Evolutionary conservation across 352 stramenopile species (phyloP), one percentile per base, ranked within the genome.

Genomic region (Pythium rhizo-oryzae): DNA sequence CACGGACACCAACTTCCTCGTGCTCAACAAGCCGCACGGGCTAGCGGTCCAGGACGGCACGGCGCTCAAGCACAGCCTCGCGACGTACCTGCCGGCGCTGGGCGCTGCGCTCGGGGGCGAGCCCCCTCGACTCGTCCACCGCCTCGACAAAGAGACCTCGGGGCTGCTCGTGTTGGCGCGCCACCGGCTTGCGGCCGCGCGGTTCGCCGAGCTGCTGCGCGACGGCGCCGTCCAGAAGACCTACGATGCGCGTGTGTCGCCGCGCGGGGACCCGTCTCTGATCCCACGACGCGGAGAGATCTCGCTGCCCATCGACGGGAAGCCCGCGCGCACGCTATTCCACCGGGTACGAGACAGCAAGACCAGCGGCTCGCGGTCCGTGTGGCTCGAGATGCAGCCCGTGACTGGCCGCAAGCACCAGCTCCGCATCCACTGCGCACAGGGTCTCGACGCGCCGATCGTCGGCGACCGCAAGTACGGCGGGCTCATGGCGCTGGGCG

Each of bases 111-210:
- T 85, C 19, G 44, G 65, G 0, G 33, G 54, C 2, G 65, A 81
- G 21, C 46, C 79, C 33, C 67, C 81, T 8, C 75, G 73, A 23
- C 49, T 91, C 28, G 85, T 93, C 25, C 85, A 93, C 75, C 82
- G 85, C 18, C 73, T 93, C 47, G 85, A 93, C 56, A 90, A 86
- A 37, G 77, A 87, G 25, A 93, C 82, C 18, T 93, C 85, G 2
- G 85, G 85, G 2, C 21, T 90, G 50, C 52, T 93, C 19, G 82
- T 93, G 18, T 65, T 93, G 11, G 85, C 82, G n/a, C 79, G 85
- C 23, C 81, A 82, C 58, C 79, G 85, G 0, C 80, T 88, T 8
- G 85, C 85, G 23, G 82, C 85, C 3, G 83, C 85, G 9, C 82
- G 75, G 49, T 93, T 93, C 65, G 79, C 81, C 0, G 63, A 76